Evolutionary conservation across 768 basidiomycete genomes (phyloP).

Genomic region (Termitomyces eurrhizus): DNA sequence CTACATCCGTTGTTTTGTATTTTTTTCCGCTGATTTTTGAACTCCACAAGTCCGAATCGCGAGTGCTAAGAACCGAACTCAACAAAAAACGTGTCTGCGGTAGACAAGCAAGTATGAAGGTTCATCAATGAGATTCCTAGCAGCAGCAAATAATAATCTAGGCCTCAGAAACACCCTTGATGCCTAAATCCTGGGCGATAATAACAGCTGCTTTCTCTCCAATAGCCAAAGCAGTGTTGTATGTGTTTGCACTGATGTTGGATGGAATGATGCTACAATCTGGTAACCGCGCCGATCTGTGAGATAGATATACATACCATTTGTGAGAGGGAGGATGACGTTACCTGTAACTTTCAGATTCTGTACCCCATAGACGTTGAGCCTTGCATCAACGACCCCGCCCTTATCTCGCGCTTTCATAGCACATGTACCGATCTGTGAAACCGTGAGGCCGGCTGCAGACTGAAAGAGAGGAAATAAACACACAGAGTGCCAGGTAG

Average conservation of each 20-base stretch:
- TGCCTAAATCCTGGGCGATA: conserved; percentile 49
- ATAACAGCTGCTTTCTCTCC: conserved; percentile 62
- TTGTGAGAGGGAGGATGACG: background rate
- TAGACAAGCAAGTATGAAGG: background rate
- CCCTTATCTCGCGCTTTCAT: conserved; percentile 57
- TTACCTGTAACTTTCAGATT: conserved; percentile 57
- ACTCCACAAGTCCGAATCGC: background rate
- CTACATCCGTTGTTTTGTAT: background rate
- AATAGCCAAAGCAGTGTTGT: conserved; percentile 39
- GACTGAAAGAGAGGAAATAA: background rate
- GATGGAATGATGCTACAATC: conserved; percentile 36
- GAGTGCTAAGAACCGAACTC: background rate
- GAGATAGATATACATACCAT: background rate
- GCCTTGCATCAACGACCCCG: conserved; percentile 58
- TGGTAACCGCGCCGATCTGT: conserved; percentile 7
- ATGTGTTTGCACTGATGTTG: conserved; percentile 39
- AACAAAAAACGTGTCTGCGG: background rate
- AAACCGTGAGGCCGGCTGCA: background rate
- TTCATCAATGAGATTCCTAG: background rate
- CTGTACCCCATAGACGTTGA: conserved; percentile 59
- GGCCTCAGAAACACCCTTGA: conserved; percentile 17
- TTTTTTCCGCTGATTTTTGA: background rate
- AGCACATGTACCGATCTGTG: conserved; percentile 58
- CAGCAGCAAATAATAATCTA: background rate
- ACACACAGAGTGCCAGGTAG: conserved; percentile 43